Conservation (phyloP, 345 rosid genomes). For the Turritis glabra region DNA sequence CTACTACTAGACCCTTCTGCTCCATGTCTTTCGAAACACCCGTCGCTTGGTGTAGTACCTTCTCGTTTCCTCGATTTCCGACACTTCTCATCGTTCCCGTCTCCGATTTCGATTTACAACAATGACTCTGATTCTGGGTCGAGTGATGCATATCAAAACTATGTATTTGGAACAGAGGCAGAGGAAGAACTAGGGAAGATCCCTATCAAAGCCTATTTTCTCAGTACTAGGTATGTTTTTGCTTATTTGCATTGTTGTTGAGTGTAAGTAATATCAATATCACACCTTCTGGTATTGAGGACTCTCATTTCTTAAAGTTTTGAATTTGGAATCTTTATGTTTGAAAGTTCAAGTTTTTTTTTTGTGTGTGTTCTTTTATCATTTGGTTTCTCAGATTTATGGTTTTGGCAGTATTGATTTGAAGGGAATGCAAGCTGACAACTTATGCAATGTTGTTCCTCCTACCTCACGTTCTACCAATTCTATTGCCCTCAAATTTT, state of each 20-base stretch:
- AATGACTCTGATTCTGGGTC: constrained; percentile 57
- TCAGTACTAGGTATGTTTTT: constrained; percentile 67
- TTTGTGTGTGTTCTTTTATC: constrained; percentile 38
- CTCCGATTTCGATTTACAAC: constrained; percentile 50
- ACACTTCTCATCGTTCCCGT: constrained; percentile 61
- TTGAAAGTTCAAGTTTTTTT: constrained; percentile 5
- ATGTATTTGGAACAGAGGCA: constrained; percentile 45
- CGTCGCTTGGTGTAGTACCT: background rate
- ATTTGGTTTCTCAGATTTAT: constrained; percentile 67
- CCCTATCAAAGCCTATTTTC: constrained; percentile 80
- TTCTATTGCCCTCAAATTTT: constrained; percentile 77
- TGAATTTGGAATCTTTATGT: constrained; percentile 1
- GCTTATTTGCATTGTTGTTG: constrained; percentile 11
- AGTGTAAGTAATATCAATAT: no score
- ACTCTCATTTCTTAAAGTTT: background rate
- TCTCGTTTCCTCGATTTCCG: constrained; percentile 33
- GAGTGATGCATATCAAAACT: constrained; percentile 40
- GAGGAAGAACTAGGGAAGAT: constrained; percentile 67
- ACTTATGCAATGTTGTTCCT: constrained; percentile 78
- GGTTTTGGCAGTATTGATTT: constrained; percentile 96
- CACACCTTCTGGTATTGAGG: background rate
- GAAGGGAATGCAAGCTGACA: constrained; percentile 95
- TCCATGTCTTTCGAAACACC: constrained; percentile 16
- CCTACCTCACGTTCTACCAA: constrained; percentile 88
- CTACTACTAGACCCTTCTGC: constrained; percentile 11